Evolutionary conservation across 1,284 basidiomycete genomes (phyloP).

Genomic region (Tranzscheliella williamsii): DNA sequence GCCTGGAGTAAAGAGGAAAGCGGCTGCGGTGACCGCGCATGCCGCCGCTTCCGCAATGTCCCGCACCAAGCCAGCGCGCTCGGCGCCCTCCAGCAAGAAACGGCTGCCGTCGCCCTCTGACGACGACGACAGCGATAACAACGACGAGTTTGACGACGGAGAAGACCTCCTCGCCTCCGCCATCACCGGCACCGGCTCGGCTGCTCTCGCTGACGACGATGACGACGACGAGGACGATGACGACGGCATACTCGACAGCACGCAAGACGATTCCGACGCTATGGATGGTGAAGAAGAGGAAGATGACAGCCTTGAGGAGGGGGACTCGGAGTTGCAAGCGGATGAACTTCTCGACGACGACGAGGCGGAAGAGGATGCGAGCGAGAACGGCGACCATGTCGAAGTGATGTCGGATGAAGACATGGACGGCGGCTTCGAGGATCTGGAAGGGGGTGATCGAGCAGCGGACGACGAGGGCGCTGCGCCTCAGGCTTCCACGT

Average conservation of each 20-base stretch:
- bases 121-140: conserved; percentile 31
- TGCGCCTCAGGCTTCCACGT: conserved; percentile 1
- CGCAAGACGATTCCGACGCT: conserved; percentile 38
- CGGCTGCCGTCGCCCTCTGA: not conserved
- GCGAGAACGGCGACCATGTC: conserved; percentile 15
- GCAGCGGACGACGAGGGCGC: conserved; percentile 30
- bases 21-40: too few relatives aligned
- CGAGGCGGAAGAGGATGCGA: conserved; percentile 2
- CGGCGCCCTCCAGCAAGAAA: not conserved
- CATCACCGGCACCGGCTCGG: conserved; percentile 26
- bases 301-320: conserved; percentile 20
- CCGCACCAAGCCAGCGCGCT: not conserved
- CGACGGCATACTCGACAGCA: conserved; percentile 35
- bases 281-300: conserved; percentile 10
- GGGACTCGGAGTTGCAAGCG: conserved; percentile 33
- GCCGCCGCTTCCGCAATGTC: too few relatives aligned
- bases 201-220: conserved; percentile 16
- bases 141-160: conserved; percentile 54
- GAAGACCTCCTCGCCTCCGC: conserved; percentile 44
- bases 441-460: conserved; percentile 32
- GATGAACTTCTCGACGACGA: conserved; percentile 3
- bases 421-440: conserved; percentile 58
- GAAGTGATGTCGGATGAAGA: conserved; percentile 54
- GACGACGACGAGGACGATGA: conserved; percentile 43
- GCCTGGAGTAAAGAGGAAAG: conserved; percentile 44